Base-by-base conservation (phyloP, 2,329 filamentous ascomycete species). In the Berkeleyomyces rouxiae region DNA sequence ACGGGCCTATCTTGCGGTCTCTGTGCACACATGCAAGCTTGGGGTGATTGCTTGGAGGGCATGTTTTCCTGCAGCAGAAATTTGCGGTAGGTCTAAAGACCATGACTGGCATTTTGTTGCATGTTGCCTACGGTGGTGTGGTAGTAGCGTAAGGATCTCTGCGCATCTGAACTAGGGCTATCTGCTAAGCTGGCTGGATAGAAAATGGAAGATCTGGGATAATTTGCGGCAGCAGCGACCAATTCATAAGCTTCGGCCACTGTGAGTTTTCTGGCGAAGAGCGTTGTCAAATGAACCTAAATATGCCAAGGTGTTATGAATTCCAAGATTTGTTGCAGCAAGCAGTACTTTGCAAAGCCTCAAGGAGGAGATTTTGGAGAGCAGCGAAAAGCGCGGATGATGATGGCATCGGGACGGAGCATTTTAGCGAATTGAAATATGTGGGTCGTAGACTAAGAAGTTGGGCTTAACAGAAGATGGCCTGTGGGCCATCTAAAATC, bases 391-490 rank as follows among this genome's bases (percentile, higher is more conserved):
- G 51, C 37, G 57, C 63, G 63, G 61, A 57, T 47, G 57, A 65
- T 57, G 39, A 23, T 60, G 47, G 23, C 46, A 51, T 62, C 63
- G 63, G 63, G 46, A 62, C 63, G 63, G 60, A 62, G 58, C 42
- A 58, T 62, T 63, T 64, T 62, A 65, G 57, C 61, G 58, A 65
- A 33, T 49, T 62, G 49, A 42, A n/a, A 58, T 61, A 59, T 59
- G 59, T 61, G 61, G 61, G 42, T 43, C 43, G 13, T 9, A 5
- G 7, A 51, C 47, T 61, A 33, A 55, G 36, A 49, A 39, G 44
- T 33, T 59, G 33, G 58, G 58, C 58, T 59, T 55, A 55, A 55
- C 51, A 55, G 36, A 37, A 37, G 51, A 31, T 5, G 51, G 16
- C 33, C 31, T 59, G 5, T 37, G 46, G 57, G 11, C 33, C 31